These are phyloP conservation scores for Globisporangium sylvaticum DNA, from an alignment of 352 stramenopile species.

Conservation along the genomic window DNA sequence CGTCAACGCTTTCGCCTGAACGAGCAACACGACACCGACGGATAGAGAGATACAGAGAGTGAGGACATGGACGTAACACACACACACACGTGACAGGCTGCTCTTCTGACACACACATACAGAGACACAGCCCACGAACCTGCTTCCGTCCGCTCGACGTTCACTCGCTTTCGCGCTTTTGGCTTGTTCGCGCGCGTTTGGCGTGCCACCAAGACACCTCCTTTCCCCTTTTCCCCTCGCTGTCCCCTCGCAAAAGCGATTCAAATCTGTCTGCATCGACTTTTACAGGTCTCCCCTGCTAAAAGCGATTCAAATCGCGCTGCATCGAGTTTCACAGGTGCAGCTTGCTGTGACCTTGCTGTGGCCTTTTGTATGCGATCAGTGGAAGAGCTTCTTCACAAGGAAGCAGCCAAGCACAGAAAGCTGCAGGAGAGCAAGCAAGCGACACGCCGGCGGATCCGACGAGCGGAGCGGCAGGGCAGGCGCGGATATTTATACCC, in stretches of 20 bases:
- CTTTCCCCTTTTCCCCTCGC: not conserved
- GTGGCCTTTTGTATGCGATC: conserved; percentile 4
- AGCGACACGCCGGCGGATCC: not conserved
- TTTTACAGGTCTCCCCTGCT: not conserved
- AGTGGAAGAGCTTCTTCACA: conserved; percentile 3
- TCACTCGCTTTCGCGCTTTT: not conserved
- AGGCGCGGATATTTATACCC: conserved; percentile 10
- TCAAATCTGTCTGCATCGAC: not conserved
- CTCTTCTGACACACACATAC: not conserved
- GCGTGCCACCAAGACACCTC: not conserved
- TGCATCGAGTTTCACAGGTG: not conserved
- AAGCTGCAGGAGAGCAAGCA: not conserved
- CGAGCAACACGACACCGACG: too few species aligned
- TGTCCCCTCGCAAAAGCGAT: not conserved
- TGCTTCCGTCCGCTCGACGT: not conserved
- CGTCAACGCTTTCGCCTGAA: not conserved
- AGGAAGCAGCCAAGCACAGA: not conserved
- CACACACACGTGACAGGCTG: not conserved
- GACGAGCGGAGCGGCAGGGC: not conserved
- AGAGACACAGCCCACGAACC: not conserved
- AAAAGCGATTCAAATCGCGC: not conserved
- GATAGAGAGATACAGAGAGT: too few species aligned
- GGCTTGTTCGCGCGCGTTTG: conserved; percentile 5
- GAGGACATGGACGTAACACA: not conserved
- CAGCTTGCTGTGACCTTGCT: too few species aligned